A percentile compares a stretch with the other conserved stretches of the same genome.
Evolutionary conservation across 495 filamentous ascomycete genomes (phyloP).

Genomic region (Choiromyces venosus): DNA sequence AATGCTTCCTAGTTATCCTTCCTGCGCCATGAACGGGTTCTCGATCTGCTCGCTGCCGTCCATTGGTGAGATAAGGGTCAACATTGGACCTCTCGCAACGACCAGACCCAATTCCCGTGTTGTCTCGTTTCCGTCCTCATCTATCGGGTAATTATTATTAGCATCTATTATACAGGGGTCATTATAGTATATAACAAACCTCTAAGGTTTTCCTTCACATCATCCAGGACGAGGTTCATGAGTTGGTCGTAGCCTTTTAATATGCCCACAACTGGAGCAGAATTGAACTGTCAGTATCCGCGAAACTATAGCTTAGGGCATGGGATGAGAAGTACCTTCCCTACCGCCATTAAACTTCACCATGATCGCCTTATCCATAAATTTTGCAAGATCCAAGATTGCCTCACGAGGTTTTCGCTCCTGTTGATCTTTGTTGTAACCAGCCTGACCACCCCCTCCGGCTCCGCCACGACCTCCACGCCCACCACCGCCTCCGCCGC

Average conservation of each 20-base stretch:
- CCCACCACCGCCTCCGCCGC: constrained; percentile 48
- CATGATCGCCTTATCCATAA: constrained; percentile 88
- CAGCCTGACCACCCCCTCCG: constrained; percentile 48
- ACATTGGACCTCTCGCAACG: constrained; percentile 84
- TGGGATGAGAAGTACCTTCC: constrained; percentile 59
- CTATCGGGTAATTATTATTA: constrained; percentile 46
- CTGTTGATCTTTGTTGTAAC: constrained; percentile 44
- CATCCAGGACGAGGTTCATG: constrained; percentile 95
- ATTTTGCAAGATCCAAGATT: constrained; percentile 89
- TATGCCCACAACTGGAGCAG: constrained; percentile 64
- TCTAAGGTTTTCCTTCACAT: constrained; percentile 81
- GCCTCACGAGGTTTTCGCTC: constrained; percentile 96
- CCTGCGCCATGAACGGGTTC: constrained; percentile 78
- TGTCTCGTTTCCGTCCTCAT: constrained; percentile 85
- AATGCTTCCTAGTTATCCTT: constrained; percentile 43
- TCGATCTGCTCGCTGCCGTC: constrained; percentile 93
- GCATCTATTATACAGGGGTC: background rate
- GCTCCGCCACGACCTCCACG: constrained; percentile 44
- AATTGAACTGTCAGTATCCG: constrained; percentile 4
- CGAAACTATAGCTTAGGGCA: background rate
- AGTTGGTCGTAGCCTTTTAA: constrained; percentile 94
- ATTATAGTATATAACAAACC: constrained; percentile 51
- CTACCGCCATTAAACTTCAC: constrained; percentile 96
- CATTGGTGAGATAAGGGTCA: constrained; percentile 84
- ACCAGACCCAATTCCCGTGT: constrained; percentile 81